phyloP scores from a whole-genome alignment of 176 grass and related monocot genomes.

The Aegilops longissima region DNA sequence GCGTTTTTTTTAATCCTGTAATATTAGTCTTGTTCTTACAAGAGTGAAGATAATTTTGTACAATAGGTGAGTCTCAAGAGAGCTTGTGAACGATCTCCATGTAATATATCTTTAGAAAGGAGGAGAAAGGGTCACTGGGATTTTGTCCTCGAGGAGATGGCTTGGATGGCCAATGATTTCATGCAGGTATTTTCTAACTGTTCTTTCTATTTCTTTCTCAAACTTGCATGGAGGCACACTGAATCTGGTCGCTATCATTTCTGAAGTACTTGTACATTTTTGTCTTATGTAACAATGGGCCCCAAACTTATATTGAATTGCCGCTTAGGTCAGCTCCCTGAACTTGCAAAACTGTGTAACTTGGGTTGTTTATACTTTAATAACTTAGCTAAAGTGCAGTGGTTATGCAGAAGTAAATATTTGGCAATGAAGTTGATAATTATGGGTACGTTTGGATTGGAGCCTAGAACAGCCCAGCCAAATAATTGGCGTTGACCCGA shows the following conservation, averaged over 20 bases:
- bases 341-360: neutral
- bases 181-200: slow-evolving; percentile 71
- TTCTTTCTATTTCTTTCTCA: slow-evolving; percentile 10
- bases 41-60: slow-evolving; percentile 23
- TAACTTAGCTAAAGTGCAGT: neutral
- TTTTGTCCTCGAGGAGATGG: slow-evolving; percentile 96
- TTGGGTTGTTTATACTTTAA: slow-evolving; percentile 3
- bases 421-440: neutral
- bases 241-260: slow-evolving; percentile 13
- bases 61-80: slow-evolving; percentile 62
- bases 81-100: slow-evolving; percentile 48
- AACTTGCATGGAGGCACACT: neutral
- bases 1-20: slow-evolving; percentile 11
- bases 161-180: slow-evolving; percentile 98
- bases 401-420: neutral
- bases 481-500: too few species aligned
- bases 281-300: neutral
- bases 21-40: slow-evolving; percentile 32
- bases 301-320: neutral
- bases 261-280: neutral
- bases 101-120: slow-evolving; percentile 69
- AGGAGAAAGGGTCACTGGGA: slow-evolving; percentile 90
- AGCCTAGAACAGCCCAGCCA: too few species aligned
- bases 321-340: neutral
- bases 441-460: neutral